Evolutionary conservation across 2,329 filamentous ascomycete genomes (phyloP).

Genomic region (Fonsecaea pedrosoi): DNA sequence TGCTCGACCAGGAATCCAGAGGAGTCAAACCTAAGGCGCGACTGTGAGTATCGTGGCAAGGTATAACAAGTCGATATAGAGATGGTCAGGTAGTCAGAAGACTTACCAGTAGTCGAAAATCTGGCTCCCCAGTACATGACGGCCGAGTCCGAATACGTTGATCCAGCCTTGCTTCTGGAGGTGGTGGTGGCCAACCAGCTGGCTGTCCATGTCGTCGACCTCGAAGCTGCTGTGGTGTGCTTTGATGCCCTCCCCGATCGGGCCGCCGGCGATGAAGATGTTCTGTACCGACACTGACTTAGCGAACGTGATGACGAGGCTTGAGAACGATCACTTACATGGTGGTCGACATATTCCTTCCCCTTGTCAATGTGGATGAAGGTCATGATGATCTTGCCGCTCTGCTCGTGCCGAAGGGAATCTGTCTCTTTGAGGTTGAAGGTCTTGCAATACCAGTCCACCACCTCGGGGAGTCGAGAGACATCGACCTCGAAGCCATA

Average conservation of each 20-base stretch:
- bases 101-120: conserved; percentile 73
- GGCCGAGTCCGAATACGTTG: conserved; percentile 72
- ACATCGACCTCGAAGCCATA: no score
- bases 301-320: no score
- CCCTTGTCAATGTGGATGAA: conserved; percentile 61
- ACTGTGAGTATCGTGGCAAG: background rate
- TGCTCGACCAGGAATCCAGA: conserved; percentile 52
- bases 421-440: background rate
- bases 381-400: conserved; percentile 42
- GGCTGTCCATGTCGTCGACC: conserved; percentile 73
- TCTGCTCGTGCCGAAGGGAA: no score
- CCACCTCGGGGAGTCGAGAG: no score
- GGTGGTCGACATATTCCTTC: conserved; percentile 55
- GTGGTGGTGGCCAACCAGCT: conserved; percentile 73
- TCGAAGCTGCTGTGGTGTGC: conserved; percentile 75
- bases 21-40: conserved; percentile 63
- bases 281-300: background rate
- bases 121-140: conserved; percentile 72
- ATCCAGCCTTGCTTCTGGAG: conserved; percentile 66
- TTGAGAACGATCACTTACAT: conserved; percentile 49
- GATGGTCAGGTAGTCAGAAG: no score
- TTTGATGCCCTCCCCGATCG: conserved; percentile 45
- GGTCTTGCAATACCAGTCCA: no score
- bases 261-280: conserved; percentile 15
- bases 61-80: background rate